Percentiles rank a stretch among this genome's conserved stretches.
phyloP scores from a whole-genome alignment of 768 basidiomycete genomes.

The Udeniomyces megalosporus region DNA sequence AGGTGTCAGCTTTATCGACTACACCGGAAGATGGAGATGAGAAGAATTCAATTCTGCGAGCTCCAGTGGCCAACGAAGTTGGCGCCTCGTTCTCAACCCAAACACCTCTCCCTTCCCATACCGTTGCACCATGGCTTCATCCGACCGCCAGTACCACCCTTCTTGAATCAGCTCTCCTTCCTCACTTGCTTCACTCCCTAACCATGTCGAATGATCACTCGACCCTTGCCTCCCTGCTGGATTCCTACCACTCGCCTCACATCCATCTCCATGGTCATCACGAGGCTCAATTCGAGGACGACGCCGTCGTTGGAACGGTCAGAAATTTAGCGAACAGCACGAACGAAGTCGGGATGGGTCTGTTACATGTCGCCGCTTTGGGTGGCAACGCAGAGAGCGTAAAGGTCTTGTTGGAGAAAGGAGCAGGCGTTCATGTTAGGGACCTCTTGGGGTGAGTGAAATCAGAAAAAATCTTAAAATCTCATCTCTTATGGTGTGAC shows the following conservation, averaged over 20 bases:
- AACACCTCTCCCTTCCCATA: not conserved
- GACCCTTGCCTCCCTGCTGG: not conserved
- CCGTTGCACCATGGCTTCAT: constrained; percentile 5
- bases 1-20: no score
- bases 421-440: constrained; percentile 66
- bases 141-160: not conserved
- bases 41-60: no score
- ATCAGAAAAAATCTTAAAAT: no score
- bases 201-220: not conserved
- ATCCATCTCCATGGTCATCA: not conserved
- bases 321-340: not conserved
- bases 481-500: not conserved
- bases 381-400: constrained; percentile 40
- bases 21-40: no score
- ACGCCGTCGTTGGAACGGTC: not conserved
- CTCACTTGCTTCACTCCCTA: constrained; percentile 1
- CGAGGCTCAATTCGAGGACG: not conserved
- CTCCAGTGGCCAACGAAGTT: no score
- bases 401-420: constrained; percentile 45
- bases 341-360: constrained; percentile 32
- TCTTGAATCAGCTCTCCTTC: constrained; percentile 8
- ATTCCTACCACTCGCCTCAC: not conserved
- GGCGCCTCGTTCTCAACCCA: not conserved
- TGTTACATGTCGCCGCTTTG: constrained; percentile 62
- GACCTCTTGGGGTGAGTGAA: constrained; percentile 43